Conservation (phyloP, 345 rosid genomes). For the Eucalyptus globulus region DNA sequence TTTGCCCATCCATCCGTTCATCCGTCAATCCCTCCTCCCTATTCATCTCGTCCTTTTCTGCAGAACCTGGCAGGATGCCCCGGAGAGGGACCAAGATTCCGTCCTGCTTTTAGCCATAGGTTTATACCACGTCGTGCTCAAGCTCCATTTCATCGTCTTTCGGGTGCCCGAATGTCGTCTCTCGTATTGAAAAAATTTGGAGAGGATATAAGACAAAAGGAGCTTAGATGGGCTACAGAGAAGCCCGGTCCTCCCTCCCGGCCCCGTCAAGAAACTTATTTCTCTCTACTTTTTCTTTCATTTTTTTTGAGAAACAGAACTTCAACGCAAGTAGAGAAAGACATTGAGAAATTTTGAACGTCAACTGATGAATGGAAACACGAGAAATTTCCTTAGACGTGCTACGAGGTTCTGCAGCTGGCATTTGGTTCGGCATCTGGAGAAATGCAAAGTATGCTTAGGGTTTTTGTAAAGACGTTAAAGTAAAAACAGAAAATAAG, state of each 20-base stretch:
- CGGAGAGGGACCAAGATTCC: not conserved
- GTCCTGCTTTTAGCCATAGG: not conserved
- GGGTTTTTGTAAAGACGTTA: fast-evolving
- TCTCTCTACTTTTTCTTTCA: not conserved
- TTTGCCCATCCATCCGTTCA: not conserved
- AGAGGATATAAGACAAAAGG: not conserved
- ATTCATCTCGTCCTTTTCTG: not conserved
- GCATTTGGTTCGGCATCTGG: not conserved
- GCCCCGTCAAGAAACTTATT: not conserved
- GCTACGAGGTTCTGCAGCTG: not conserved
- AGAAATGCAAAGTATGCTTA: not conserved
- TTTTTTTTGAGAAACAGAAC: not conserved
- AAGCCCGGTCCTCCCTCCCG: not conserved
- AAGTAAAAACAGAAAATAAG: not conserved
- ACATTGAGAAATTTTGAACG: not conserved
- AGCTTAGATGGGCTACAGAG: not conserved
- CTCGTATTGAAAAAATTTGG: not conserved
- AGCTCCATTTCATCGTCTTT: not conserved
- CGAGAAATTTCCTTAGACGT: not conserved
- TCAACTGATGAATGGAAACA: not conserved
- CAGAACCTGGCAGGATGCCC: not conserved
- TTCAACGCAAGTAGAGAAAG: not conserved
- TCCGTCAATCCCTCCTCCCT: not conserved
- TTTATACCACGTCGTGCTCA: not conserved
- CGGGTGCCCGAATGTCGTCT: not conserved